These are phyloP conservation scores for Salix exigua DNA, from an alignment of 345 rosid species.

Conservation along the genomic window DNA sequence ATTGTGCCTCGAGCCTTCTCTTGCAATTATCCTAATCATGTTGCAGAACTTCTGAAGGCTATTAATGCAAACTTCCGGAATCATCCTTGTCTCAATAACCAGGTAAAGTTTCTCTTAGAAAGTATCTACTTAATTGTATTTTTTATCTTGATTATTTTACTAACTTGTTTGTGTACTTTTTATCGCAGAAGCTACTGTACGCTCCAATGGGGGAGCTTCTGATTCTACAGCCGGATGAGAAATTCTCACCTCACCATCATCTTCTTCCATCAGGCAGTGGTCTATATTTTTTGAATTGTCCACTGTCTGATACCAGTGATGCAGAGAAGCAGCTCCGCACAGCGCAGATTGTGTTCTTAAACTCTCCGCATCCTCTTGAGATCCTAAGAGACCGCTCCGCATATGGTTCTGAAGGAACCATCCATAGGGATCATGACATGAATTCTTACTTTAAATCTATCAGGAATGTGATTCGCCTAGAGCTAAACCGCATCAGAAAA, in stretches of 20 bases:
- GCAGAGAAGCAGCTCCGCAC: conserved; percentile 61
- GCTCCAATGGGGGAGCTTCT: conserved; percentile 95
- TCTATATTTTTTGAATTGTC: conserved; percentile 52
- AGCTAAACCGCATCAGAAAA: conserved; percentile 60
- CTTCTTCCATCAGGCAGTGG: conserved; percentile 95
- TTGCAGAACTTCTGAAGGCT: conserved; percentile 77
- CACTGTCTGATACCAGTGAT: conserved; percentile 35
- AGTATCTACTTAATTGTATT: not conserved
- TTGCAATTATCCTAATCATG: conserved; percentile 80
- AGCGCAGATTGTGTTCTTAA: conserved; percentile 68
- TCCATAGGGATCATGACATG: conserved; percentile 90
- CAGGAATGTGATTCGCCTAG: conserved; percentile 58
- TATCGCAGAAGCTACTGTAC: conserved; percentile 61
- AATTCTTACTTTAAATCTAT: conserved; percentile 70
- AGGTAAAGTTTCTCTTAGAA: conserved; percentile 39
- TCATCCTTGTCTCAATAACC: conserved; percentile 82
- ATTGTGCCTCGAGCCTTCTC: conserved; percentile 97
- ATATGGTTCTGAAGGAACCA: conserved; percentile 82
- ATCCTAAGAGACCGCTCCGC: conserved; percentile 78
- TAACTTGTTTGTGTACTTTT: not conserved
- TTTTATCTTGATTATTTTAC: not conserved
- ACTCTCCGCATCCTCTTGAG: conserved; percentile 98
- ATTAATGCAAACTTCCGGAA: conserved; percentile 76
- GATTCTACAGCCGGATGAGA: conserved; percentile 88
- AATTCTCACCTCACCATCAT: conserved; percentile 75